Evolutionary conservation across 345 rosid species (phyloP), one percentile per base, ranked within the genome.

Genomic region (Pistacia integerrima): DNA sequence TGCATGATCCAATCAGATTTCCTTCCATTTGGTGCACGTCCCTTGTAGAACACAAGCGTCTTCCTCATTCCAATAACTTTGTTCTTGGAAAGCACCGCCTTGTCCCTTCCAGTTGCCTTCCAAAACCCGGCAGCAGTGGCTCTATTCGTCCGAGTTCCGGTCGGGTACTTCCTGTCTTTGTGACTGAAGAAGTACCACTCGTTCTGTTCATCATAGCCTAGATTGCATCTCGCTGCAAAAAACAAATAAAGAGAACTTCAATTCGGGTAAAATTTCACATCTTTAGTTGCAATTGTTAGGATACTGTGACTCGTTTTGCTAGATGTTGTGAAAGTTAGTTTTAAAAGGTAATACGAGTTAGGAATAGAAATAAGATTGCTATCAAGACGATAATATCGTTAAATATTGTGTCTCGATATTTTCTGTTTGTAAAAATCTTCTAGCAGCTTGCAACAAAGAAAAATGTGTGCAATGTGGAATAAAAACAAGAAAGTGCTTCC

Each of bases 141-240:
- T 80, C 99, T 78, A 71, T 95, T 93, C 1, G 97, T 95, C 73
- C 98, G 80, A 35, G 96, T 91, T 74, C 99, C 99, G 0, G 99
- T 95, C 2, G 99, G 99, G 67, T 93, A 95, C 74, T 95, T 95
- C 85, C 94, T 87, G 83, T 95, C 99, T 79, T 95, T 95, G 82
- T 95, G 94, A 80, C 96, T 95, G 89, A 95, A 95, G 81, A 94
- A 94, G 87, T 93, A 94, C 98, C 98, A 94, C 76, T 94, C 98
- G 28, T 46, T 90, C 80, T 93, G 99, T 59, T 93, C 92, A 59
- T 85, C 90, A 49, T 95, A 89, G 64, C 99, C 97, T 76, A 90
- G 78, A 67, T 93, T 91, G 87, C 98, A 91, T 64, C 85, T 90
- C 0, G 78, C 99, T 93, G 90, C 74, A 78, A 70, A 76, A 72